Base-by-base conservation (phyloP, 2,329 filamentous ascomycete species). In the Dothideomycetidae sp. region DNA sequence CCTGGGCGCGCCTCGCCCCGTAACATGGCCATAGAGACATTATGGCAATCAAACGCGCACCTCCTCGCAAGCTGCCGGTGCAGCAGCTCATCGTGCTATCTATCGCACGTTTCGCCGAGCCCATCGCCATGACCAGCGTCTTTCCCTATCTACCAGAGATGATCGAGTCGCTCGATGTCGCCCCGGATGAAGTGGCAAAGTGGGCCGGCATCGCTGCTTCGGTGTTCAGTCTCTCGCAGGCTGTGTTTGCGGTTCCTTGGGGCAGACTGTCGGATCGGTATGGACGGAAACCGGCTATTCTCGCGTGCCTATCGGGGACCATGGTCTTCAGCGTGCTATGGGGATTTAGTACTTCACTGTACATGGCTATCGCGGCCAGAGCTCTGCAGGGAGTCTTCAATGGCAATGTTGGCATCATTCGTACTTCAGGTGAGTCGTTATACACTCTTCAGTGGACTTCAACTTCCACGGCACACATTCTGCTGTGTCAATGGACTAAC, bases 61-160 rank as follows among this genome's bases (percentile, higher is more conserved):
- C 36, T 15, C 31, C 31, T 16, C 36, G 36, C 7, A 38, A 38
- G 29, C 67, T 90, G 66, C 82, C 83, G 1, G 66, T 73, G 29
- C 72, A 76, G 67, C 83, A 92, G 62, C 66, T 92, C 52, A 63
- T 75, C 30, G 85, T 92, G 53, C 62, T 92, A 92, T 86, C 84
- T 58, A 83, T 93, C 68, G 88, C 88, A 54, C 84, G 86, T 44
- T 75, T 94, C 50, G 82, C 85, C 43, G 86, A 94, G 59, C 86
- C 86, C 15, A 85, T 94, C 49, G 83, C 86, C 37, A 71, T 92
- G 45, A 93, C 85, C 2, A 88, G 82, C 53, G 86, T 93, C 57
- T 93, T 88, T 51, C 86, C 86, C 10, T 94, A 94, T 78, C 48
- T 92, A 72, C 42, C 86, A 77, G 81, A 86, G 58, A 90, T 93